Base-by-base conservation (phyloP, 768 basidiomycete species). In the Rhodocollybia butyracea region DNA sequence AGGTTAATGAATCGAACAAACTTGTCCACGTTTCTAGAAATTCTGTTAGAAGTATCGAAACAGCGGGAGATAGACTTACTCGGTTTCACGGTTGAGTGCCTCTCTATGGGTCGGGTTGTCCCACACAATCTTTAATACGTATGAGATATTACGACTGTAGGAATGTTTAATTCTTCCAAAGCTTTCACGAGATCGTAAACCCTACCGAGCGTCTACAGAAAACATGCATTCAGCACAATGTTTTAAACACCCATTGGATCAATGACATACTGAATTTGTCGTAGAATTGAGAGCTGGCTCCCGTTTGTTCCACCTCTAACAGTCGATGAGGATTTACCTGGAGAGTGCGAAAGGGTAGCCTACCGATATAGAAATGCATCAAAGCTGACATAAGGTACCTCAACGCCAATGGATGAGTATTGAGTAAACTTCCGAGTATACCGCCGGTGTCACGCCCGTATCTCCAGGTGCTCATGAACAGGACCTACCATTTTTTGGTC, bases 281-380 rank as follows among this genome's bases (percentile, higher is more conserved):
- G 71, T 97, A 98, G 73, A 99, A 98, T 66, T 98, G 96, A 0
- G 94, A 96, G 66, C 94, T 96, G 21, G 94, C 92, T 29, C 97
- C 97, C 0, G 97, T 99, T 63, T 89, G 88, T 69, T 99, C 97
- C 42, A 98, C 94, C 81, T 98, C 96, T 96, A 66, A 54, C 5
- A 24, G 34, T 42, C 24, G 59, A 32, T 61, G 55, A 12, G 48
- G 54, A 29, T 32, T 34, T 40, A 29, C 11, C 15, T 32, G 19
- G 39, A 22, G 27, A 12, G 5, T 21, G n/a, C 46, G 10, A 40
- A 24, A 24, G 7, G 19, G 24, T 12, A 4, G 65, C 84, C 53
- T 61, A 92, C 94, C 94, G 54, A 95, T 93, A 68, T 97, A 99
- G 73, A 96, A 97, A 59, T 90, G 84, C 70, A 94, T 94, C 66